These are phyloP conservation scores for Globisporangium polare DNA, from an alignment of 352 stramenopile species.

Conservation along the genomic window DNA sequence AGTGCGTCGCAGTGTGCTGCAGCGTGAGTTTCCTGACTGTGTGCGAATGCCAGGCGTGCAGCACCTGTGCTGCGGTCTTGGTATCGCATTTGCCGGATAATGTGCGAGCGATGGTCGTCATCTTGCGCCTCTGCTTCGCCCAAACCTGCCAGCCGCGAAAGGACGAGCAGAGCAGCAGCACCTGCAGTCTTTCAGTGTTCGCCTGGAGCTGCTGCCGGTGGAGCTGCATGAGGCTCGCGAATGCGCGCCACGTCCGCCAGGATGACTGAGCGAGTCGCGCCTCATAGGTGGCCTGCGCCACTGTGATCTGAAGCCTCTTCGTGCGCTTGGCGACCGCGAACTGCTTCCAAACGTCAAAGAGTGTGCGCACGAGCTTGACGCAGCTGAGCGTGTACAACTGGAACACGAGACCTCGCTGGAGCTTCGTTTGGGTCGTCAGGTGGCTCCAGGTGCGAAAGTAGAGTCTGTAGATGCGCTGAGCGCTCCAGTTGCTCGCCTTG, in stretches of 20 bases:
- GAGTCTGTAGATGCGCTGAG: not conserved
- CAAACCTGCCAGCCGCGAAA: conserved; percentile 51
- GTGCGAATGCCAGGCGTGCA: conserved; percentile 23
- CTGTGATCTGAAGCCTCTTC: conserved; percentile 20
- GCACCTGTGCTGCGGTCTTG: conserved; percentile 5
- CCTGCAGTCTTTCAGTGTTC: conserved; percentile 54
- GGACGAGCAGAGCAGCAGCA: conserved; percentile 49
- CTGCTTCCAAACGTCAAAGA: conserved; percentile 27
- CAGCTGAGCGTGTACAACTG: conserved; percentile 28
- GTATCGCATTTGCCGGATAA: conserved; percentile 23
- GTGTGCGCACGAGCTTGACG: conserved; percentile 20
- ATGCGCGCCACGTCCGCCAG: conserved; percentile 26
- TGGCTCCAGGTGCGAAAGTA: conserved; percentile 23
- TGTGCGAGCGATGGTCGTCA: conserved; percentile 19
- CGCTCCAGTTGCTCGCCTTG: not conserved
- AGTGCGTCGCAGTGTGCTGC: conserved; percentile 14
- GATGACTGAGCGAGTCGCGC: conserved; percentile 8
- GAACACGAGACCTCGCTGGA: conserved; percentile 19
- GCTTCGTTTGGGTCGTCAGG: conserved; percentile 10
- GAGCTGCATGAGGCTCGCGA: conserved; percentile 14
- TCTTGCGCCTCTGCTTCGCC: conserved; percentile 26
- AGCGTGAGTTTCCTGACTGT: conserved; percentile 5
- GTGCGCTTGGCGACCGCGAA: conserved; percentile 20
- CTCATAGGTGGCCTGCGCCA: conserved; percentile 22
- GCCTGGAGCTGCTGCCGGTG: conserved; percentile 39